Evolutionary conservation across 257 asterid species (phyloP), one percentile per base, ranked within the genome.

Genomic region (Solanum gandarillasii): DNA sequence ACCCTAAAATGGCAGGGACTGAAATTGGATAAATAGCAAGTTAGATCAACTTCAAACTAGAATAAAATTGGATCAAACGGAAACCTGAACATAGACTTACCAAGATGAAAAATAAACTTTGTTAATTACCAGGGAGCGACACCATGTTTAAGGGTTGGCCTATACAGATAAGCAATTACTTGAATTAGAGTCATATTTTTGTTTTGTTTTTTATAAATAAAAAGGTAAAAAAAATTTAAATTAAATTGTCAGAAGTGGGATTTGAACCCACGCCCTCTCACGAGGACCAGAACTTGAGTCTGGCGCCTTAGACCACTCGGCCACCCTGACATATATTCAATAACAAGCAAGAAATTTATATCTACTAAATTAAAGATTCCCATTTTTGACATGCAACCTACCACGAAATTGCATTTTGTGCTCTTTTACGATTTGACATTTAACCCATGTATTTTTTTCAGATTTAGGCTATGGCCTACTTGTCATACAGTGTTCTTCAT

Each of bases 281-380:
- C 90, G 95, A 92, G 72, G 94, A 94, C 97, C 96, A 94, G 96
- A 94, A 94, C 96, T 94, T 94, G 96, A 95, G 98, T 94, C 97
- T 93, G 97, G 95, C 98, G 95, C 98, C 95, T 94, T 95, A 93
- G 96, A 94, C 98, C 98, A 94, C 96, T 94, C 96, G 95, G 95
- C 96, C 98, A 95, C 90, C 98, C 97, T 92, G 76, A 62, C 71
- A 10, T 10, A 9, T 5, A 3, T 11, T 5, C 2, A 23, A 4
- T 1, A n/a, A 9, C 0, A 4, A 4, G 16, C 31, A 4, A 62
- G 2, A 0, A 62, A 0, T 1, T 9, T 9, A 58, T 62, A 62
- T 62, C 0, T 23, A 62, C 1, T 0, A 2, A 23, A 9, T 7
- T 9, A 21, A 21, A 1, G 1, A 62, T 23, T 9, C 13, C 13